Evolutionary conservation across 306 rosid genomes (phyloP), one percentile per base, ranked within the genome.

Genomic region (Vigna nakashimae): DNA sequence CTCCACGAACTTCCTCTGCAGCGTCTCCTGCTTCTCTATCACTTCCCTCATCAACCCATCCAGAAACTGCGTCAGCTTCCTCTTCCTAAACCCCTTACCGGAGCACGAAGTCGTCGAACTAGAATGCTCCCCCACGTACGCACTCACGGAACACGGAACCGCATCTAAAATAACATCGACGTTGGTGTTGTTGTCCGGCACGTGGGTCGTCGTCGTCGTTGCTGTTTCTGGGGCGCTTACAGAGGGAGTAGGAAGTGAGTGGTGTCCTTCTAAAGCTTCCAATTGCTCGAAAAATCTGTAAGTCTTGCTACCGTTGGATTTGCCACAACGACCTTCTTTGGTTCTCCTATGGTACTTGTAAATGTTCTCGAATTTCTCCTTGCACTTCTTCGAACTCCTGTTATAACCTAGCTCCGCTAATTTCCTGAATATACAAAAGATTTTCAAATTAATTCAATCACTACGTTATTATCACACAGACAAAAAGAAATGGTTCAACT

Each of bases 301-400:
- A 24, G 76, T 66, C 69, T 93, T 93, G 63, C 91, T 77, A 7
- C 22, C 16, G 9, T 76, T 89, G 7, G 86, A 12, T 66, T 69
- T 74, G 6, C 86, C 88, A 3, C 73, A 68, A 76, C 92, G 91
- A 0, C 87, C 84, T 49, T 85, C 98, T 72, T 82, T 89, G 26
- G 89, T 91, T 46, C 96, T 88, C 65, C 80, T 88, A 60, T 93
- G 94, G 86, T 93, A 93, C 91, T 93, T 93, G 73, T 84, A 87
- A 38, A 93, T 84, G 84, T 93, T 93, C 80, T 93, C 98, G 69
- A 93, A 93, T 78, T 93, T 93, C 83, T 93, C 98, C 80, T 88
- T 93, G 87, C 98, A 93, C 83, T 93, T 93, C 74, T 87, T 91
- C 9, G 87, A 90, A 60, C 68, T 79, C 71, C 98, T 76, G n/a